Conservation (phyloP, 192 early-diverging fungal genomes). For the Geranomyces variabilis region DNA sequence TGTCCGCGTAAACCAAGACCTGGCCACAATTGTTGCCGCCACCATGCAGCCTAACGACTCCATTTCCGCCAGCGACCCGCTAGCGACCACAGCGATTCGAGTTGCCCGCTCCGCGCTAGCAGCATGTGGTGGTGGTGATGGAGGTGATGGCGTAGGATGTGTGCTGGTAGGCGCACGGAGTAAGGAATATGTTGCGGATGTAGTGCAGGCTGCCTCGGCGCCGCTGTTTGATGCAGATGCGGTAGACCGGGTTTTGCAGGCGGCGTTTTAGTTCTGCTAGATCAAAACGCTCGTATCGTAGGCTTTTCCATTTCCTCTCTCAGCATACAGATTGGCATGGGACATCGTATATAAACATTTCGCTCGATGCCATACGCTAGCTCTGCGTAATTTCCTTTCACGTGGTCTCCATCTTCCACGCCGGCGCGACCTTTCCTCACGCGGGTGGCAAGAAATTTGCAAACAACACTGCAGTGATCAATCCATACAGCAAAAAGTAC, state of each 20-base stretch:
- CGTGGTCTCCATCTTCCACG: too few relatives aligned
- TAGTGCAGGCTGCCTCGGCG: constrained; percentile 30
- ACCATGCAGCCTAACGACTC: neutral
- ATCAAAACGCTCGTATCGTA: too few relatives aligned
- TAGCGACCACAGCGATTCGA: constrained; percentile 56
- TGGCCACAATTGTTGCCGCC: constrained; percentile 49
- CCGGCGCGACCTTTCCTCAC: too few relatives aligned
- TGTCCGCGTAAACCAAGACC: constrained; percentile 56
- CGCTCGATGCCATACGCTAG: too few relatives aligned
- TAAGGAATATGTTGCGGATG: constrained; percentile 62
- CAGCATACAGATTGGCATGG: too few relatives aligned
- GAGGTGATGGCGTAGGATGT: constrained; percentile 42
- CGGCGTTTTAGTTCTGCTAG: too few relatives aligned
- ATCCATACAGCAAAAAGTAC: constrained; percentile 78
- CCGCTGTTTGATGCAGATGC: neutral
- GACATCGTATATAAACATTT: too few relatives aligned
- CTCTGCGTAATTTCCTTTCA: too few relatives aligned
- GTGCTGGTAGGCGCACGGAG: constrained; percentile 67
- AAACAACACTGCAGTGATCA: constrained; percentile 81
- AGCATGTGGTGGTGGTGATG: neutral
- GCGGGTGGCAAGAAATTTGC: constrained; percentile 87
- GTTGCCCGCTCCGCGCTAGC: constrained; percentile 40
- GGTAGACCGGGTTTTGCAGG: constrained; percentile 1
- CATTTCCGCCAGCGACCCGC: constrained; percentile 39
- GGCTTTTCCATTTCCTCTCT: too few relatives aligned